Evolutionary conservation across 306 rosid genomes (phyloP).

Genomic region (Pachyrhizus erosus): DNA sequence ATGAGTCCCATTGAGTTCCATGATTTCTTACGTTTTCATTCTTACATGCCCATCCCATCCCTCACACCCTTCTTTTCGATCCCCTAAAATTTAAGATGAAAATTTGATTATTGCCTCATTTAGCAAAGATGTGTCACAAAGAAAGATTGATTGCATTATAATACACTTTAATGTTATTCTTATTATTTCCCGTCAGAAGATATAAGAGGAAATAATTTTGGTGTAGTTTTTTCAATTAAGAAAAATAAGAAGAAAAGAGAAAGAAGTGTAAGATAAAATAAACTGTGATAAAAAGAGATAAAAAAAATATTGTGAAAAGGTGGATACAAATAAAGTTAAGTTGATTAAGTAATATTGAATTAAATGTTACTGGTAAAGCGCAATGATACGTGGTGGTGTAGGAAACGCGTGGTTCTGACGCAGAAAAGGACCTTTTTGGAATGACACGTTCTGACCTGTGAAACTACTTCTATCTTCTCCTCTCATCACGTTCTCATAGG

Average conservation of each 20-base stretch:
- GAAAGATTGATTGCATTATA: neutral
- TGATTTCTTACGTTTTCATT: neutral
- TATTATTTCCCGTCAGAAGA: neutral
- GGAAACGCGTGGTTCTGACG: conserved; percentile 63
- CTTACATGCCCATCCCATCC: neutral
- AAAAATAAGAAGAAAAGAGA: neutral
- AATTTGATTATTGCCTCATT: neutral
- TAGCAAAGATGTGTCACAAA: neutral
- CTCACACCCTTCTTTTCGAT: neutral
- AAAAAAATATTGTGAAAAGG: too few relatives aligned
- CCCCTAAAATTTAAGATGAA: neutral
- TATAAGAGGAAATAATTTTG: neutral
- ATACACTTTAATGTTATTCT: neutral
- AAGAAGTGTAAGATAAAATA: too few relatives aligned
- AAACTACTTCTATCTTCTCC: neutral
- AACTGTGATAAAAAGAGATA: too few relatives aligned
- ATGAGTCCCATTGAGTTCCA: neutral
- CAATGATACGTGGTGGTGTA: neutral
- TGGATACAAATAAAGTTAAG: neutral
- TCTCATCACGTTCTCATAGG: conserved; percentile 25
- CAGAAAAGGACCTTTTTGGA: conserved; percentile 33
- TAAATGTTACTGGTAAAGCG: conserved; percentile 3
- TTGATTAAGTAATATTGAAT: neutral
- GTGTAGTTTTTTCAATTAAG: neutral
- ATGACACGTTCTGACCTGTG: conserved; percentile 12